These are phyloP conservation scores for Podospora appendiculata DNA, from an alignment of 495 filamentous ascomycete genomes.

Conservation along the genomic window DNA sequence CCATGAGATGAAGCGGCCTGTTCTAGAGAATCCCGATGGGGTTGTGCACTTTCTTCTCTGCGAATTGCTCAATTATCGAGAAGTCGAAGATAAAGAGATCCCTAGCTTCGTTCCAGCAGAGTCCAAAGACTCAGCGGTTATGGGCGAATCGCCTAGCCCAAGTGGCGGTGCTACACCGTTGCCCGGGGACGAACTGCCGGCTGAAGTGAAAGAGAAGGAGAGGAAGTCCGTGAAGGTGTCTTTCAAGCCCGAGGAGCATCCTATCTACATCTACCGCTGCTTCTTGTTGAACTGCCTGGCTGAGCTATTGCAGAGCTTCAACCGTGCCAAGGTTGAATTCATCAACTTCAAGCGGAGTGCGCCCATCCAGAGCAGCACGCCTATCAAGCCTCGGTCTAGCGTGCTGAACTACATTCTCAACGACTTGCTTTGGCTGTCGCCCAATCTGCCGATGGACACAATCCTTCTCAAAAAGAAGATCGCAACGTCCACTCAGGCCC, in stretches of 20 bases:
- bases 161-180: conserved; percentile 17
- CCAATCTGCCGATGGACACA: conserved; percentile 61
- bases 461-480: conserved; percentile 72
- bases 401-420: conserved; percentile 91
- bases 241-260: conserved; percentile 90
- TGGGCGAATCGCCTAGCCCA: conserved; percentile 9
- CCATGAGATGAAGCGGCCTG: conserved; percentile 67
- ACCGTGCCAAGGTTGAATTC: conserved; percentile 92
- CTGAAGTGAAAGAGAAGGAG: conserved; percentile 33
- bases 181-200: conserved; percentile 13
- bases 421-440: conserved; percentile 71
- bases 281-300: conserved; percentile 91
- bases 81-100: conserved; percentile 75
- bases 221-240: conserved; percentile 66
- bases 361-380: conserved; percentile 69
- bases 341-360: conserved; percentile 94
- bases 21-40: conserved; percentile 88
- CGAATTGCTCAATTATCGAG: conserved; percentile 84
- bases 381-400: conserved; percentile 87
- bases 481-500: conserved; percentile 76
- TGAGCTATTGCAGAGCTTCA: conserved; percentile 89
- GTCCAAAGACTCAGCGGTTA: conserved; percentile 15
- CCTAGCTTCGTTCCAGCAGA: conserved; percentile 42
- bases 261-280: conserved; percentile 92
- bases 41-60: conserved; percentile 95